These are phyloP conservation scores for Lactarius vividus DNA, from an alignment of 768 basidiomycete species.

Conservation along the genomic window DNA sequence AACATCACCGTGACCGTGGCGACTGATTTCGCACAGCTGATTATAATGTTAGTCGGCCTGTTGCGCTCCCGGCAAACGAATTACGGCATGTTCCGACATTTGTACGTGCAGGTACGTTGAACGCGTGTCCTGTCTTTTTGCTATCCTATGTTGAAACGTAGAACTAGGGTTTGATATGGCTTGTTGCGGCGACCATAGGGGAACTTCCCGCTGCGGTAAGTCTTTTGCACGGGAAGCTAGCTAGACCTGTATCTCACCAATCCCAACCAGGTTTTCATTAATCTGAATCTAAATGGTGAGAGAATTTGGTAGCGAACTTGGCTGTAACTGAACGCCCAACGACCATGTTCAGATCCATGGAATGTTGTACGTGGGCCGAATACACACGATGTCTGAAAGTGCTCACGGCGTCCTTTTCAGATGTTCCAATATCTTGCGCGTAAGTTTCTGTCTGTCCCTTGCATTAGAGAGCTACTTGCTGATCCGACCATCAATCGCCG, in stretches of 20 bases:
- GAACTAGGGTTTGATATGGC: conserved; percentile 20
- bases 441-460: not conserved
- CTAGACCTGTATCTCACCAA: not conserved
- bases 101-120: conserved; percentile 14
- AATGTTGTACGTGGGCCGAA: conserved; percentile 11
- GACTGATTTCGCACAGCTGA: conserved; percentile 11
- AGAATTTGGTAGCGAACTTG: not conserved
- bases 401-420: not conserved
- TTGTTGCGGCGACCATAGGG: conserved; percentile 1
- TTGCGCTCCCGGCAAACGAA: not conserved
- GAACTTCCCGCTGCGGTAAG: conserved; percentile 12
- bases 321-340: not conserved
- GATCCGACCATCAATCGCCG: not conserved
- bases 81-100: not conserved
- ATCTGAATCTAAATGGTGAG: conserved; percentile 19
- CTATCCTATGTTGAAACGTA: not conserved
- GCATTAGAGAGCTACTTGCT: not conserved
- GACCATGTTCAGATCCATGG: not conserved
- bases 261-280: conserved; percentile 12
- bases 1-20: conserved; percentile 11
- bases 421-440: conserved; percentile 18
- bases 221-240: not conserved
- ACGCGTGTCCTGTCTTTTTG: not conserved
- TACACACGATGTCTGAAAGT: not conserved
- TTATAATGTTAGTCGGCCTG: conserved; percentile 16